Conservation (phyloP, 441 rosid genomes). For the Iberis amara region DNA sequence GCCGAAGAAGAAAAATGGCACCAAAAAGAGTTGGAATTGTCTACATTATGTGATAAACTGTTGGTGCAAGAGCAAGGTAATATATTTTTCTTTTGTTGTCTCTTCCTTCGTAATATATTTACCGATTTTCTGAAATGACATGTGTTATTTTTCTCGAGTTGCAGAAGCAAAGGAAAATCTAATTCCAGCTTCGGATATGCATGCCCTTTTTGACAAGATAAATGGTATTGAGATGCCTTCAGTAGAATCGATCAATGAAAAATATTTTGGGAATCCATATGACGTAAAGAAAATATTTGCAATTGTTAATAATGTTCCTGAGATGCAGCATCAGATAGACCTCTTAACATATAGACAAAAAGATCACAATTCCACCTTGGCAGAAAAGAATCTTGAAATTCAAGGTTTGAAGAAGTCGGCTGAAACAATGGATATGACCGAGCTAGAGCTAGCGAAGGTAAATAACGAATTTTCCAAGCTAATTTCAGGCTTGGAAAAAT, state of each 20-base stretch:
- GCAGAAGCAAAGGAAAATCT: constrained; percentile 51
- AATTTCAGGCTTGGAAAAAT: constrained; percentile 51
- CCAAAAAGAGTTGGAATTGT: constrained; percentile 53
- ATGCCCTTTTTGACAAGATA: constrained; percentile 56
- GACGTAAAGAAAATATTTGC: constrained; percentile 54
- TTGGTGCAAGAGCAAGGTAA: constrained; percentile 43
- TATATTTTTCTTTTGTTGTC: constrained; percentile 10
- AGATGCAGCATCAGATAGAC: constrained; percentile 53
- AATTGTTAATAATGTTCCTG: constrained; percentile 45
- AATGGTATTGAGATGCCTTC: constrained; percentile 43
- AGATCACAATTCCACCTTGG: constrained; percentile 48
- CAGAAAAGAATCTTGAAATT: constrained; percentile 48
- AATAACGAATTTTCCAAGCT: constrained; percentile 49
- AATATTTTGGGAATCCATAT: constrained; percentile 38
- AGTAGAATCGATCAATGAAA: constrained; percentile 34
- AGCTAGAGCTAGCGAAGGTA: constrained; percentile 42
- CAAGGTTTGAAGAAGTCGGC: constrained; percentile 53
- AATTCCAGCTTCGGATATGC: constrained; percentile 50
- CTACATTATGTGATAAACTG: constrained; percentile 30
- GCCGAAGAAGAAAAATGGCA: constrained; percentile 49
- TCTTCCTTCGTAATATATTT: constrained; percentile 17
- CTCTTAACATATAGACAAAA: constrained; percentile 45
- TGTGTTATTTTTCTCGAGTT: constrained; percentile 21
- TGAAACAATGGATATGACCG: constrained; percentile 30
- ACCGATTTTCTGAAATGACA: constrained; percentile 11